phyloP scores from a whole-genome alignment of 768 basidiomycete species.

The Leccinum uliginosum region DNA sequence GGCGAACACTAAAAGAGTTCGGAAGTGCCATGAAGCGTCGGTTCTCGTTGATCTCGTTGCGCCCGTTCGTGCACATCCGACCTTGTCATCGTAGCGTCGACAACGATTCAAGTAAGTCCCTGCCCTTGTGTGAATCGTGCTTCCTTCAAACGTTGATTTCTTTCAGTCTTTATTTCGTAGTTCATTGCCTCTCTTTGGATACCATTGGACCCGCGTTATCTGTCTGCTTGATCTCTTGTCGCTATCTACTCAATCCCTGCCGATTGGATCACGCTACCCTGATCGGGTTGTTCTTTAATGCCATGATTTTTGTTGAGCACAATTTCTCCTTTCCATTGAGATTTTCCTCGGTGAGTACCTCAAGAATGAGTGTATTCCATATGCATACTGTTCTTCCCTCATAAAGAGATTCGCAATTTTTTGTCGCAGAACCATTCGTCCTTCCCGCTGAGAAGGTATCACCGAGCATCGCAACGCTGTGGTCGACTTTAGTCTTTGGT shows the following conservation, averaged over 20 bases:
- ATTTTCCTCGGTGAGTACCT: constrained; percentile 7
- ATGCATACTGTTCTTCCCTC: background rate
- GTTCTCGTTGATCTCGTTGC: constrained; percentile 13
- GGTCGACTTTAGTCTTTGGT: background rate
- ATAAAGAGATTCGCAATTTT: background rate
- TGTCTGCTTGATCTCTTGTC: constrained; percentile 1
- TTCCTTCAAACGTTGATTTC: background rate
- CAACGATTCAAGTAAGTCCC: constrained; percentile 22
- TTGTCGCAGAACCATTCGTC: background rate
- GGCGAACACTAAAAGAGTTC: constrained; percentile 13
- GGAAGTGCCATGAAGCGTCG: constrained; percentile 14
- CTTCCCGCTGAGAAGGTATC: too few species aligned
- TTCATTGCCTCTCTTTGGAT: background rate
- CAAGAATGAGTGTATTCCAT: background rate
- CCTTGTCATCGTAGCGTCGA: constrained; percentile 19
- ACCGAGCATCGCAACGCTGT: background rate
- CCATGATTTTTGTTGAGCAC: background rate
- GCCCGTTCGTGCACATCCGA: constrained; percentile 7
- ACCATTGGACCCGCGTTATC: background rate
- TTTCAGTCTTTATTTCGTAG: constrained; percentile 16
- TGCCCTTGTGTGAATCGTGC: background rate
- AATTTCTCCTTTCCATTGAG: background rate
- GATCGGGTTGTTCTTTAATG: constrained; percentile 1
- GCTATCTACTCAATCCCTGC: background rate
- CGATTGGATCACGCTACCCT: background rate